Evolutionary conservation across 2,329 filamentous ascomycete species (phyloP).

Genomic region (Rosellinia necatrix): DNA sequence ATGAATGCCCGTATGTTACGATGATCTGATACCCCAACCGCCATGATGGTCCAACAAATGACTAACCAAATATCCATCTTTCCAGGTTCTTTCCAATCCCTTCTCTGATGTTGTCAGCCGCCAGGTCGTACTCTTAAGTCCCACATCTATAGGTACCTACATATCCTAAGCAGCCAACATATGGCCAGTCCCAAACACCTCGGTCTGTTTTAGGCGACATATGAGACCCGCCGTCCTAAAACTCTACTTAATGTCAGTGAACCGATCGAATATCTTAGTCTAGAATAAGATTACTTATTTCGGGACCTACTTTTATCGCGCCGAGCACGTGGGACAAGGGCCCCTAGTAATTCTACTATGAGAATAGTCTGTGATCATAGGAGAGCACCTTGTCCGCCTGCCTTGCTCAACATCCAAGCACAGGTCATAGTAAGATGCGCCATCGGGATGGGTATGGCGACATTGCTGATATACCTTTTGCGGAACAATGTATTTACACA

Average conservation of each 20-base stretch:
- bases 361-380: not conserved
- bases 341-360: not conserved
- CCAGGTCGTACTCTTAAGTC: not conserved
- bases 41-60: not conserved
- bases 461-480: not conserved
- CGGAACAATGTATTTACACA: not conserved
- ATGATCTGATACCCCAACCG: not conserved
- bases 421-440: not conserved
- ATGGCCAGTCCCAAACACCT: not conserved
- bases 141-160: not conserved
- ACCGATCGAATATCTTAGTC: not conserved
- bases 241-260: not conserved
- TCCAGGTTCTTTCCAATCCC: not conserved
- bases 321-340: not conserved
- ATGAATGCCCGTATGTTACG: not conserved
- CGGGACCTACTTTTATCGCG: not conserved
- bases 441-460: not conserved
- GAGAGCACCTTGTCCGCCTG: not conserved
- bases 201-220: not conserved
- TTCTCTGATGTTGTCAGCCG: not conserved
- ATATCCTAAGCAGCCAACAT: conserved; percentile 1
- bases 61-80: not conserved
- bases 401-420: not conserved
- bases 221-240: not conserved
- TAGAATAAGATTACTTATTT: not conserved